Percentiles rank a stretch among this genome's conserved stretches.
These are phyloP conservation scores for Somion occarium DNA, from an alignment of 1,284 basidiomycete species.

Conservation along the genomic window DNA sequence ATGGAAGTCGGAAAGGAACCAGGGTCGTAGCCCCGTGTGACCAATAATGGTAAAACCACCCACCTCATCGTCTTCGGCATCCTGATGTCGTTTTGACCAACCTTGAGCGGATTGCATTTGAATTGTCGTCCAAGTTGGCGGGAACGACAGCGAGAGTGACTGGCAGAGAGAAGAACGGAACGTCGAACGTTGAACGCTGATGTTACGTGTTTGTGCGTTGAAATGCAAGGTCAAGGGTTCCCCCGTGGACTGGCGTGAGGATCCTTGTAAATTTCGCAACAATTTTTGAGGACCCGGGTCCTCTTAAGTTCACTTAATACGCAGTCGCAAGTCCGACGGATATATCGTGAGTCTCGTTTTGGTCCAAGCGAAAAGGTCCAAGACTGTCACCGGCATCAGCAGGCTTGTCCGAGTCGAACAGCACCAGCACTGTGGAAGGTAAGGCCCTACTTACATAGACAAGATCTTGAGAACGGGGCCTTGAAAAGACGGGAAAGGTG, in stretches of 20 bases:
- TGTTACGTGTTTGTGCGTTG: conserved; percentile 26
- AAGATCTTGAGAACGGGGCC: neutral
- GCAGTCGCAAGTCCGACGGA: neutral
- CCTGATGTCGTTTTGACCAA: conserved; percentile 24
- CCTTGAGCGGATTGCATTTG: conserved; percentile 14
- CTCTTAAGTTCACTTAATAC: conserved; percentile 4
- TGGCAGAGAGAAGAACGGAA: conserved; percentile 14
- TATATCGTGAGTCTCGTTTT: neutral
- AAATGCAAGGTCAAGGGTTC: conserved; percentile 25
- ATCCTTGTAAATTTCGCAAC: conserved; percentile 1
- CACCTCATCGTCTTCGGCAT: conserved; percentile 43
- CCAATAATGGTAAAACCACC: conserved; percentile 33
- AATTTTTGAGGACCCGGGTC: neutral
- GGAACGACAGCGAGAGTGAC: neutral
- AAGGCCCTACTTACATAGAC: neutral
- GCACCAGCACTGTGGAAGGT: neutral
- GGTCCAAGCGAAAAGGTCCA: neutral
- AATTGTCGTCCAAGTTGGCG: conserved; percentile 4
- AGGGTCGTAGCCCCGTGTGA: conserved; percentile 33
- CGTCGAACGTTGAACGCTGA: conserved; percentile 18
- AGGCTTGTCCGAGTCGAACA: neutral
- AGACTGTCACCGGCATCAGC: conserved; percentile 3
- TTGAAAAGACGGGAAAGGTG: neutral
- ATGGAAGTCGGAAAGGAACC: conserved; percentile 36
- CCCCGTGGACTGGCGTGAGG: conserved; percentile 13